Conservation (phyloP, 2,329 filamentous ascomycete genomes). For the Helotiales sp. region DNA sequence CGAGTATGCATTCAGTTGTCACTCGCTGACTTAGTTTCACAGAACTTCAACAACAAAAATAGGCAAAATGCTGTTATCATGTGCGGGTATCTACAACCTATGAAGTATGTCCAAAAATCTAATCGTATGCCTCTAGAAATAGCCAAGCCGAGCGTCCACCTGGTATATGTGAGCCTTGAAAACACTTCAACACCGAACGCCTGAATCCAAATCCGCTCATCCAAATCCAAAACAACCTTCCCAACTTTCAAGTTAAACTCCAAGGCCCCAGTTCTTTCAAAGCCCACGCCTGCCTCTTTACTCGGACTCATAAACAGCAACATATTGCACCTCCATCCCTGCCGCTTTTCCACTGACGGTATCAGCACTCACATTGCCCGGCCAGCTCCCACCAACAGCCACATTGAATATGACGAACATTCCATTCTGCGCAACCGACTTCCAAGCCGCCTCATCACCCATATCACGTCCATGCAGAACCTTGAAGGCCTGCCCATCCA, state of each 20-base stretch:
- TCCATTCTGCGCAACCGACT: slow-evolving; percentile 12
- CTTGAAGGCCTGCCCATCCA: slow-evolving; percentile 33
- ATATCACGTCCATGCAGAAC: slow-evolving; percentile 27
- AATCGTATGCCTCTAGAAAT: not conserved
- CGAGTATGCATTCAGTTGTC: too few species aligned
- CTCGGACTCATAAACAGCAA: slow-evolving; percentile 30
- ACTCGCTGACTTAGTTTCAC: too few species aligned
- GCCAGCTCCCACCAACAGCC: slow-evolving; percentile 33
- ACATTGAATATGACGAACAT: slow-evolving; percentile 35
- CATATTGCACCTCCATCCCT: slow-evolving; percentile 36
- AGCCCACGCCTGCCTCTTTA: not conserved
- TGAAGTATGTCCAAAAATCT: not conserved
- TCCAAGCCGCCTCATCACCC: slow-evolving; percentile 25
- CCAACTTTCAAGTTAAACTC: too few species aligned
- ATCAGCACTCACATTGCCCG: slow-evolving; percentile 18
- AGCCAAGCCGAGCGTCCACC: not conserved
- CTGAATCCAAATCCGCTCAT: not conserved
- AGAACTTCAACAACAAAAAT: too few species aligned
- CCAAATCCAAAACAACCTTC: not conserved
- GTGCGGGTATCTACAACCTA: not conserved
- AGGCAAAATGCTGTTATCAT: not conserved
- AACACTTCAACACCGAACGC: not conserved
- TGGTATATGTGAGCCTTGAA: not conserved
- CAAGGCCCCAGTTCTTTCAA: not conserved
- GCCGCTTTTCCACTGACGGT: slow-evolving; percentile 28